Conservation (phyloP, 2,329 filamentous ascomycete species). For the Byssoonygena ceratinophila region DNA sequence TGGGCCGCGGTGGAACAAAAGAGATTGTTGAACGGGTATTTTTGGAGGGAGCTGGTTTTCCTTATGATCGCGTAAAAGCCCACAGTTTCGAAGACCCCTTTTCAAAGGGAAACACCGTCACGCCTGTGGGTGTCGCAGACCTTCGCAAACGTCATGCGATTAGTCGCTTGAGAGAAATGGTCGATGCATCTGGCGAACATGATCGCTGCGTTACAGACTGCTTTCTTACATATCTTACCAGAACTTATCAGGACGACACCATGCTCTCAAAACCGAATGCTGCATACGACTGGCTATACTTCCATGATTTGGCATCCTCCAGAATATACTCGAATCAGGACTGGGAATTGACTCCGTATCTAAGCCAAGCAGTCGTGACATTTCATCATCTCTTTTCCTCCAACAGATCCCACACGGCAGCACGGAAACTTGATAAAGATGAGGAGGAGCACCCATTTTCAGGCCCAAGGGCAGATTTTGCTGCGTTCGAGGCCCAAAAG, state of each 20-base stretch:
- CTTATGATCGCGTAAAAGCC: slow-evolving; percentile 33
- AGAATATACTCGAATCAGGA: slow-evolving; percentile 75
- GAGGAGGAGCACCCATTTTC: slow-evolving; percentile 59
- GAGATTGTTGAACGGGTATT: slow-evolving; percentile 59
- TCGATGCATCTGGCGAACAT: slow-evolving; percentile 52
- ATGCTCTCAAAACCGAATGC: slow-evolving; percentile 76
- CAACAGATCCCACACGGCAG: slow-evolving; percentile 43
- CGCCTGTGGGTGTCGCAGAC: slow-evolving; percentile 48
- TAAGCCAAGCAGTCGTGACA: slow-evolving; percentile 74
- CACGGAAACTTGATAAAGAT: slow-evolving; percentile 33
- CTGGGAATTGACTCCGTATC: slow-evolving; percentile 82
- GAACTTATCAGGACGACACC: slow-evolving; percentile 86
- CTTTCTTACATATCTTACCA: slow-evolving; percentile 73
- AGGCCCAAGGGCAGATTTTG: slow-evolving; percentile 70
- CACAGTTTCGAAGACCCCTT: slow-evolving; percentile 31
- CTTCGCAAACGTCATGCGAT: slow-evolving; percentile 50
- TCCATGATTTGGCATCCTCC: slow-evolving; percentile 74
- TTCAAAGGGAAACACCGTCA: slow-evolving; percentile 19
- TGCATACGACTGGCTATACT: slow-evolving; percentile 91
- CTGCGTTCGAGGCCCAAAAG: slow-evolving; percentile 69
- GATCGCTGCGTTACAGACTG: slow-evolving; percentile 59
- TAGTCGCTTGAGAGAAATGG: slow-evolving; percentile 48
- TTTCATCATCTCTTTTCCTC: slow-evolving; percentile 88
- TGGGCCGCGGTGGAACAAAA: slow-evolving; percentile 53
- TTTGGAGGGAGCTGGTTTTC: slow-evolving; percentile 53